These are phyloP conservation scores for Chlamydomonas reinhardtii DNA, from an alignment of 163 green algal species.

Conservation along the genomic window DNA sequence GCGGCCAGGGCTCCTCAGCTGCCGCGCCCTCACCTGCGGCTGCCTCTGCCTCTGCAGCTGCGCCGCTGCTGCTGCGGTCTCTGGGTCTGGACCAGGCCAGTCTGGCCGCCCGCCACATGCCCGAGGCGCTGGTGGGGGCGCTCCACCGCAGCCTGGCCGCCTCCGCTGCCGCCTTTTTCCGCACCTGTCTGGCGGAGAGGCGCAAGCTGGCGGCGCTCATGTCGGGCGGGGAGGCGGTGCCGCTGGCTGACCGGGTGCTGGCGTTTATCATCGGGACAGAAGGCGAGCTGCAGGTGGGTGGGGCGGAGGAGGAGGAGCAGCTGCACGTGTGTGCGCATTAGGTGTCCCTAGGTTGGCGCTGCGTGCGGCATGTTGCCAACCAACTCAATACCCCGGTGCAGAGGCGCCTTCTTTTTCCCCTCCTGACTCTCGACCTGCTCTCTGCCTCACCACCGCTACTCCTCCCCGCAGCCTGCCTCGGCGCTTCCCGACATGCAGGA, in stretches of 20 bases:
- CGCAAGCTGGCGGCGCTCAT: slow-evolving; percentile 36
- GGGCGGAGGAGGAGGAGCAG: no score
- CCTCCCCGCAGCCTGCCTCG: neutral
- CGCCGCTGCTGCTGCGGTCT: neutral
- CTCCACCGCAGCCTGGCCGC: slow-evolving; percentile 16
- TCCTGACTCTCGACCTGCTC: no score
- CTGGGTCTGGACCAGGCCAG: slow-evolving; percentile 29
- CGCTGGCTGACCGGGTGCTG: slow-evolving; percentile 41
- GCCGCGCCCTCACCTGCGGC: neutral
- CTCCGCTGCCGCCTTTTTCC: slow-evolving; percentile 33
- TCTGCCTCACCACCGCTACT: neutral
- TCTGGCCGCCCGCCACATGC: neutral
- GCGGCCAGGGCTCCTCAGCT: no score
- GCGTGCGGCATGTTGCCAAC: no score
- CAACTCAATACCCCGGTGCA: no score
- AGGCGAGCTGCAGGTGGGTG: slow-evolving; percentile 17
- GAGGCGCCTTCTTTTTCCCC: no score
- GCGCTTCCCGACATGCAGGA: slow-evolving; percentile 25
- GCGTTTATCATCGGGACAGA: slow-evolving; percentile 37
- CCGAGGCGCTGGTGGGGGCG: neutral
- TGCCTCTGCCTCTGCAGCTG: neutral
- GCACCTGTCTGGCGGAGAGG: slow-evolving; percentile 33
- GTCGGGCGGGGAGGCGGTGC: slow-evolving; percentile 21
- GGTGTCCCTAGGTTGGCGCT: no score
- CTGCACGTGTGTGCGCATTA: no score